phyloP scores from a whole-genome alignment of 2,329 filamentous ascomycete species.

The Parastagonospora nodorum region DNA sequence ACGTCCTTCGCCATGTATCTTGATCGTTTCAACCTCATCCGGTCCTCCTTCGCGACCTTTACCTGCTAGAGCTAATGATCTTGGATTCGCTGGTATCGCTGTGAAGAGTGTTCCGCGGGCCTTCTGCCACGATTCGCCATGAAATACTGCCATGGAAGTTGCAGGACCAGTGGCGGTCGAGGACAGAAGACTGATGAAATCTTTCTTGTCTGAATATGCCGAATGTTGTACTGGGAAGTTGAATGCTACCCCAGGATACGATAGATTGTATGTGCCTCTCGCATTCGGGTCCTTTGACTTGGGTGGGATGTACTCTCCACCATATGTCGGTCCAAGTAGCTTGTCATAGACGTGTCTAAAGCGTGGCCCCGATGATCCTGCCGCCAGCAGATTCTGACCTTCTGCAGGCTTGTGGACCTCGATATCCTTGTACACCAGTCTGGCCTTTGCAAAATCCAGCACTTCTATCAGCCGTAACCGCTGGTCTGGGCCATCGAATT shows the following conservation, averaged over 20 bases:
- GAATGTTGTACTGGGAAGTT: constrained; percentile 79
- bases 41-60: constrained; percentile 80
- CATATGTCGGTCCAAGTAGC: constrained; percentile 91
- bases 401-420: constrained; percentile 72
- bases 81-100: constrained; percentile 72
- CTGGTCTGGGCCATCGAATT: constrained; percentile 93
- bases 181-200: constrained; percentile 85
- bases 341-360: constrained; percentile 92
- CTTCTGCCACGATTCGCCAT: constrained; percentile 87
- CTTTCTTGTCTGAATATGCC: constrained; percentile 74
- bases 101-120: constrained; percentile 78
- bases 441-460: constrained; percentile 83
- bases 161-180: constrained; percentile 77
- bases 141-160: constrained; percentile 87
- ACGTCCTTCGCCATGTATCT: constrained; percentile 76
- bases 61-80: constrained; percentile 67
- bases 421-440: constrained; percentile 79
- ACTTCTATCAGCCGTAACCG: constrained; percentile 89
- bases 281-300: constrained; percentile 55
- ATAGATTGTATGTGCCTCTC: constrained; percentile 82
- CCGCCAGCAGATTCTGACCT: constrained; percentile 26
- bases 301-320: constrained; percentile 85
- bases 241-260: constrained; percentile 93
- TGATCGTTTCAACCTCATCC: constrained; percentile 83
- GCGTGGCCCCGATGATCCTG: constrained; percentile 65